Percentiles rank a stretch among this genome's conserved stretches.
phyloP scores from a whole-genome alignment of 2,329 filamentous ascomycete genomes.

The Fusarium anthophilum region DNA sequence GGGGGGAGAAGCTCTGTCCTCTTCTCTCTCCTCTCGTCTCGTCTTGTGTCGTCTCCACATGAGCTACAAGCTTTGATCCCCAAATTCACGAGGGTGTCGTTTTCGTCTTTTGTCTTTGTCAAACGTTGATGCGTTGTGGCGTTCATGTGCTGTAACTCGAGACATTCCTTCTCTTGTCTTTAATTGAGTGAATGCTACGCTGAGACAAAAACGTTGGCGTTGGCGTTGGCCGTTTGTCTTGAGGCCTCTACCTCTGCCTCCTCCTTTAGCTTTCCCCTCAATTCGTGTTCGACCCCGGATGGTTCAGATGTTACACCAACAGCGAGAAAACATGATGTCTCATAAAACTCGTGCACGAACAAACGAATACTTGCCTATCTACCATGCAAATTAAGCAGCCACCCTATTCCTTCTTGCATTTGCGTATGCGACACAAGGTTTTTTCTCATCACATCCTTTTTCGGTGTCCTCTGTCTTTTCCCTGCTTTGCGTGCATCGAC shows the following conservation, averaged over 20 bases:
- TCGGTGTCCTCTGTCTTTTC: neutral
- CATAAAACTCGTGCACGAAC: slow-evolving; percentile 18
- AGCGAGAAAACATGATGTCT: slow-evolving; percentile 25
- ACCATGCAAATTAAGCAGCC: neutral
- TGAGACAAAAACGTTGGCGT: neutral
- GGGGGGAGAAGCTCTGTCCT: neutral
- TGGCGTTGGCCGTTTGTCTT: neutral
- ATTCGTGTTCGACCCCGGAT: slow-evolving; percentile 8
- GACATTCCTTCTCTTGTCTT: neutral
- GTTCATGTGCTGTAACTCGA: slow-evolving; percentile 12
- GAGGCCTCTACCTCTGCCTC: slow-evolving; percentile 5
- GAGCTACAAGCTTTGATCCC: neutral
- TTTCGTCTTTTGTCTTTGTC: neutral
- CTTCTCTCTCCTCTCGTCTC: neutral
- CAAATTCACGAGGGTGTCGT: neutral
- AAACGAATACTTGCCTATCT: neutral
- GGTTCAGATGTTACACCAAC: slow-evolving; percentile 6
- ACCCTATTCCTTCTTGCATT: neutral
- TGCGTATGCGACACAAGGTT: neutral
- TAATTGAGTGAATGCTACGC: neutral
- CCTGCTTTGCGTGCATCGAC: neutral
- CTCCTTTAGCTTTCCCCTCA: neutral
- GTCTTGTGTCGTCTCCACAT: neutral
- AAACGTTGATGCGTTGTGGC: slow-evolving; percentile 11
- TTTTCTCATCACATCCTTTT: slow-evolving; percentile 12